Percentiles rank a stretch among this genome's conserved stretches.
Conservation (phyloP, 2,329 filamentous ascomycete genomes). For the Periconia digitata region DNA sequence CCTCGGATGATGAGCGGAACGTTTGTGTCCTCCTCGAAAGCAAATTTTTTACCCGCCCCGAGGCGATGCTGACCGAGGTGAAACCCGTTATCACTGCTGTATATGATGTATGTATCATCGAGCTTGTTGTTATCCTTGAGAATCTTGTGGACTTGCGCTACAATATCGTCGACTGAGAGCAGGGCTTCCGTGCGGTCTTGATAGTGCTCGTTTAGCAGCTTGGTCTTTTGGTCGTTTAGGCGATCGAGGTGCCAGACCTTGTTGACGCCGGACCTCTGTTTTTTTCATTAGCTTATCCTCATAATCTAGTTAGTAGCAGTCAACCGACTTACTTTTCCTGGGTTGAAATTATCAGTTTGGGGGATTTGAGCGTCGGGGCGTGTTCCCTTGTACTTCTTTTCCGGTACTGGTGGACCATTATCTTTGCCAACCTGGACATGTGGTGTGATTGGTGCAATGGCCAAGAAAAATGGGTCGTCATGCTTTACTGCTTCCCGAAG, state of each 20-base stretch:
- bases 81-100: slow-evolving; percentile 26
- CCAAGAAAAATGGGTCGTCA: slow-evolving; percentile 65
- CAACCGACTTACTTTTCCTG: slow-evolving; percentile 48
- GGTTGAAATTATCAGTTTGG: slow-evolving; percentile 66
- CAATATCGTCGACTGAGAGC: slow-evolving; percentile 57
- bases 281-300: not conserved
- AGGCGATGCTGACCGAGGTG: slow-evolving; percentile 43
- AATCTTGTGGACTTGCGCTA: slow-evolving; percentile 47
- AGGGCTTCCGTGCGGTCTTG: slow-evolving; percentile 51
- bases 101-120: slow-evolving; percentile 50
- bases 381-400: slow-evolving; percentile 61
- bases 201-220: slow-evolving; percentile 56
- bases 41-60: slow-evolving; percentile 40
- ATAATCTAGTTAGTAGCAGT: not conserved
- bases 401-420: slow-evolving; percentile 55
- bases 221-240: slow-evolving; percentile 49
- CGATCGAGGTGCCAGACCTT: slow-evolving; percentile 49
- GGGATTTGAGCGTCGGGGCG: slow-evolving; percentile 63
- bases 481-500: slow-evolving; percentile 59
- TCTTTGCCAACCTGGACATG: slow-evolving; percentile 45
- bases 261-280: slow-evolving; percentile 47
- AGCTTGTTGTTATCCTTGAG: slow-evolving; percentile 46
- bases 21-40: slow-evolving; percentile 44
- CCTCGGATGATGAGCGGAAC: slow-evolving; percentile 43
- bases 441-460: slow-evolving; percentile 65